Conservation (phyloP, 202 grass and related monocot genomes). For the Carex sylvatica region DNA sequence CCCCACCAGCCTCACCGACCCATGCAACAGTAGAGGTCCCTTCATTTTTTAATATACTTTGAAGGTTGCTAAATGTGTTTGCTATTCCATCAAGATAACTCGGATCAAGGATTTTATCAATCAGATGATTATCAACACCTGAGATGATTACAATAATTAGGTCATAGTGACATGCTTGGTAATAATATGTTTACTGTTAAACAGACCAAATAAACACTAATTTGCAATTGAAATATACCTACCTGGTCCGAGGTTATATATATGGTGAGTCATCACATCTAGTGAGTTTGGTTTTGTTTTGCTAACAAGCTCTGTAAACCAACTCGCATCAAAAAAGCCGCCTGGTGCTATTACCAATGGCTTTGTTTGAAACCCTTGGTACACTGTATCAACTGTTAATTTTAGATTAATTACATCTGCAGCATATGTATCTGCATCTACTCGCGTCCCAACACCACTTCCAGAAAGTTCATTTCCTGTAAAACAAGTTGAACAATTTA, state of each 20-base stretch:
- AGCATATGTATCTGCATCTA: conserved; percentile 55
- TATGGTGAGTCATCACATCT: conserved; percentile 84
- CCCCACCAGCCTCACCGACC: conserved; percentile 76
- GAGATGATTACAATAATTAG: neutral
- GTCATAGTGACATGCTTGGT: neutral
- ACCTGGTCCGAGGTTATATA: conserved; percentile 91
- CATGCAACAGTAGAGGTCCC: conserved; percentile 63
- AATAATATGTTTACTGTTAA: neutral
- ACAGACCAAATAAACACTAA: neutral
- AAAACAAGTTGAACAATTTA: conserved; percentile 14
- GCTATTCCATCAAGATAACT: conserved; percentile 45
- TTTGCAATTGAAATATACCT: neutral
- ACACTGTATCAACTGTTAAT: conserved; percentile 31
- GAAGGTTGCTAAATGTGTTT: conserved; percentile 52
- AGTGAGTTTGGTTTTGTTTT: conserved; percentile 64
- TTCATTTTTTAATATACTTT: conserved; percentile 40
- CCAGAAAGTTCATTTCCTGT: conserved; percentile 92
- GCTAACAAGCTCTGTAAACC: conserved; percentile 58
- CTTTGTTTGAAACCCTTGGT: conserved; percentile 40
- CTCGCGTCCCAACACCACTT: conserved; percentile 46
- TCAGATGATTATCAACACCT: conserved; percentile 57
- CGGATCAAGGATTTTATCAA: conserved; percentile 65
- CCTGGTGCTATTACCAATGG: conserved; percentile 82
- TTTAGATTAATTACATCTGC: conserved; percentile 68
- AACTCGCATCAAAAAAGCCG: conserved; percentile 65